Evolutionary conservation across 176 grass and related monocot species (phyloP).

Genomic region (Triticum dicoccoides): DNA sequence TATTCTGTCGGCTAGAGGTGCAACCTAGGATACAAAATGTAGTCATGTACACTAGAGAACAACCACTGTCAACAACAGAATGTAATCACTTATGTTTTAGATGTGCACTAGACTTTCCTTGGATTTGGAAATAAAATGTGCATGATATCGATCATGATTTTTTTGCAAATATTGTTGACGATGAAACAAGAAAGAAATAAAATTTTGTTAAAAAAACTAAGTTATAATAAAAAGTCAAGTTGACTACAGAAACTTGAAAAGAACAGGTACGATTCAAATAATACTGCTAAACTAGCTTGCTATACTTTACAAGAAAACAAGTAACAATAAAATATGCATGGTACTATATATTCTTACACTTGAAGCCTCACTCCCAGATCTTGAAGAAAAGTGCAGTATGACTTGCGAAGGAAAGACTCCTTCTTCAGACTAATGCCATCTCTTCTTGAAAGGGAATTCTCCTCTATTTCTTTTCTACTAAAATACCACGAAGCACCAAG

Average conservation of each 20-base stretch:
- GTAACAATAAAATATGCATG: background rate
- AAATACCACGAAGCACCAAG: slow-evolving; percentile 90
- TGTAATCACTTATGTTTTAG: background rate
- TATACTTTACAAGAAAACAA: slow-evolving; percentile 25
- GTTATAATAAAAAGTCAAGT: background rate
- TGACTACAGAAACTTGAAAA: background rate
- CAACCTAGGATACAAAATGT: background rate
- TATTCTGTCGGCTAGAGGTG: background rate
- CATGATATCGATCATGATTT: background rate
- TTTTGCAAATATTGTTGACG: background rate
- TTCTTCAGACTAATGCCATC: slow-evolving; percentile 90
- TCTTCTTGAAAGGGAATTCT: slow-evolving; percentile 69
- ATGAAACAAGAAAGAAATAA: background rate
- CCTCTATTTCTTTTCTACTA: slow-evolving; percentile 87
- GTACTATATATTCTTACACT: slow-evolving; percentile 66
- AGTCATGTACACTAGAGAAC: background rate
- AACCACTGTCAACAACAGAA: background rate
- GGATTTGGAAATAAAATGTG: background rate
- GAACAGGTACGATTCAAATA: background rate
- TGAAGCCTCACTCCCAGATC: slow-evolving; percentile 96
- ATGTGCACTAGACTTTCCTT: background rate
- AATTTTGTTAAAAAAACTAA: background rate
- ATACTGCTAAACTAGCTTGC: background rate
- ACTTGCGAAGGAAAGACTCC: slow-evolving; percentile 82
- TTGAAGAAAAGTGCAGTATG: slow-evolving; percentile 92